Conservation (phyloP, 306 rosid species). For the Inga oerstediana region DNA sequence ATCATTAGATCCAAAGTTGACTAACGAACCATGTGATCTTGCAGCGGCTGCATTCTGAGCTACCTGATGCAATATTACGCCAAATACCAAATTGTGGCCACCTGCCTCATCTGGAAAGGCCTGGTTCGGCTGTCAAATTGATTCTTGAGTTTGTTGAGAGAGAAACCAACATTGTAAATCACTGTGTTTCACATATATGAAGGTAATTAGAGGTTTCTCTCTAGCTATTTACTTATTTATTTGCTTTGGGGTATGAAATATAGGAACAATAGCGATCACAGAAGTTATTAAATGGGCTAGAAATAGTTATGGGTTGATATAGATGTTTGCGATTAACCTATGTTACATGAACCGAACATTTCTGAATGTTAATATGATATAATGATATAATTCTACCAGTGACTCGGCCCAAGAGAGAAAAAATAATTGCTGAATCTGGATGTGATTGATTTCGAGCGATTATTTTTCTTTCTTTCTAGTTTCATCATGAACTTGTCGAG, state of each 20-base stretch:
- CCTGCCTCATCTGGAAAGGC: conserved; percentile 77
- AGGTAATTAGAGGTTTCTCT: not conserved
- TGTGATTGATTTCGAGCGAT: conserved; percentile 3
- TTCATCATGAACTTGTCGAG: conserved; percentile 15
- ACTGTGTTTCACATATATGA: conserved; percentile 30
- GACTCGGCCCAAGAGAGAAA: not conserved
- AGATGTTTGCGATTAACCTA: not conserved
- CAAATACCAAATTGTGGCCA: conserved; percentile 75
- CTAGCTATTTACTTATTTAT: not conserved
- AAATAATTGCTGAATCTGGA: not conserved
- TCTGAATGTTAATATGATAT: not conserved
- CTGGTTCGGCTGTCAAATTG: conserved; percentile 50
- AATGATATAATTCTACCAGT: not conserved
- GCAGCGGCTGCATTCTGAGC: conserved; percentile 71
- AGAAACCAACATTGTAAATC: conserved; percentile 38
- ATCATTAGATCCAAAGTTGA: not conserved
- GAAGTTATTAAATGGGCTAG: not conserved
- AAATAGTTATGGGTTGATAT: not conserved
- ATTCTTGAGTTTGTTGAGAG: conserved; percentile 55
- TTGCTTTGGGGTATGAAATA: not conserved
- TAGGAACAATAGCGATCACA: not conserved
- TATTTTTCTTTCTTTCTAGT: not conserved
- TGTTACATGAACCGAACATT: not conserved
- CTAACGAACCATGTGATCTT: conserved; percentile 2
- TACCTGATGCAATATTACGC: conserved; percentile 60